Evolutionary conservation across 306 rosid species (phyloP), one percentile per base, ranked within the genome.

Genomic region (Alnus rubra): DNA sequence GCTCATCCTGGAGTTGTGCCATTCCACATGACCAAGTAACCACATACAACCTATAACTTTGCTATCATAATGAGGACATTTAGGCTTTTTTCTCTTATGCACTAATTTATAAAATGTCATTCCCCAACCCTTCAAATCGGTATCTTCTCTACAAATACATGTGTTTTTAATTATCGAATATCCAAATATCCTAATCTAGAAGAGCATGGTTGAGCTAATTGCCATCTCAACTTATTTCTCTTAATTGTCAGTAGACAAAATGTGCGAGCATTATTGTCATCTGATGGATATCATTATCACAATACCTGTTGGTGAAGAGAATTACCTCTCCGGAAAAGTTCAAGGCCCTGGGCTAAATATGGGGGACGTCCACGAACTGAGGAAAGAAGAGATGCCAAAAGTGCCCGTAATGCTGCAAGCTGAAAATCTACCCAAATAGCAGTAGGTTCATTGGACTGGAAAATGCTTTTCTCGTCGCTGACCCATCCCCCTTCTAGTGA

Each of bases 311-410:
- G 67, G 52, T 53, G 44, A 54, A 73, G 52, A 77, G 62, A 83
- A 64, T 81, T 88, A 95, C 98, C 98, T 88, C 82, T 86, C 11
- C 82, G 85, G 74, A 92, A 91, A 80, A 95, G 94, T 84, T 88
- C 97, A 65, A 95, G 92, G 81, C 98, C 97, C 89, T 86, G 90
- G 67, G 92, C 81, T 73, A 95, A 82, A 88, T 84, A 83, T 55
- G 92, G 90, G 60, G 98, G 85, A 37, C 86, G 87, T 6, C 71
- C 77, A 74, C 28, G 87, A 51, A 83, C 84, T 70, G 89, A 87
- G 7, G 98, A 95, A 59, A 91, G 88, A 59, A 95, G 88, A 56
- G 98, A 92, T 35, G 92, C 92, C 86, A 88, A 85, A 73, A 95
- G 91, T 47, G 96, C 90, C 71, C 86, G 93, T 42, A 95, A 74